Base-by-base conservation (phyloP, 2,329 filamentous ascomycete genomes). In the Ascosphaera pollenicola region DNA sequence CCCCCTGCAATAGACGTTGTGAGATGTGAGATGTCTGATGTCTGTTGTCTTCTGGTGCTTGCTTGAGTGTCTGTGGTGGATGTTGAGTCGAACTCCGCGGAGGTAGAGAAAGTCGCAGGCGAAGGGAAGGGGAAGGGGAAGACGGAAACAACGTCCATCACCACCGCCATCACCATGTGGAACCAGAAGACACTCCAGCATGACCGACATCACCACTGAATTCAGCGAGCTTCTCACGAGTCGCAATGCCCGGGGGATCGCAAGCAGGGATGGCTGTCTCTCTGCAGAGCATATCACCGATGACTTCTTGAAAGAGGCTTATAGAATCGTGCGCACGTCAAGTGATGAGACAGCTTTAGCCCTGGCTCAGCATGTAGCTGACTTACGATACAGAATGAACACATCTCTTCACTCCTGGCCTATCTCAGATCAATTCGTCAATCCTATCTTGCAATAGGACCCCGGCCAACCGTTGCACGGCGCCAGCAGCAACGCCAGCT, bases 221-320 rank as follows among this genome's bases (percentile, higher is more conserved):
- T 43, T 63, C 31, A 54, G 53, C 36, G 42, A 51, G 1, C 49
- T 61, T 10, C 49, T 63, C 8, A 49, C 47, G 38, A 40, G 54
- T 40, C 54, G 59, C 44, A 40, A 41, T 41, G 43, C 51, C 51
- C 8, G 62, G 57, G 44, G 53, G 54, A 42, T 49, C 57, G 39
- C 52, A 53, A 36, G 50, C 52, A 39, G 39, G 36, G 37, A 43
- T 40, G 39, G 40, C 11, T 44, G 40, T 28, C 40, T 38, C 2
- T 46, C 48, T 15, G 46, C 47, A 18, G 49, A 51, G 19, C 47
- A 55, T 41, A 54, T 51, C 2, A 69, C 89, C 38, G 81, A 94
- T 54, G 78, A 79, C 50, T 98, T 95, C 54, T 64, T 95, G 26
- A 84, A 87, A 53, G 87, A 95, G 60, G 89, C 89, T 39, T 89